Conservation (phyloP, 2,329 filamentous ascomycete species). For the Pseudogymnoascus sp. region DNA sequence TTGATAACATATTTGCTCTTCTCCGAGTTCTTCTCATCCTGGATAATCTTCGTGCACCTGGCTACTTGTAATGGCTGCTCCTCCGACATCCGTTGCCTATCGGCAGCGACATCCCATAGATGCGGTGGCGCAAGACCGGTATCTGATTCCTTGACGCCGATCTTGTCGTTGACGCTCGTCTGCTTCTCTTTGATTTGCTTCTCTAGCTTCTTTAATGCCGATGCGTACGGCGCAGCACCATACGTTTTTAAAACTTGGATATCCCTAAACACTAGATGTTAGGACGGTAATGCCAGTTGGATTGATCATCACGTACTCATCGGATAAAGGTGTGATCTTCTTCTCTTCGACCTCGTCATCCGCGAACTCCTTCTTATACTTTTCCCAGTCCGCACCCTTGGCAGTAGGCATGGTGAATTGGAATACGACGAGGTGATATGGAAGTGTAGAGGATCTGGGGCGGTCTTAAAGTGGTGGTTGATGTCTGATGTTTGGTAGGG, state of each 20-base stretch:
- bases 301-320: conserved; percentile 62
- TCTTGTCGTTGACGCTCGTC: conserved; percentile 97
- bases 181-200: conserved; percentile 99
- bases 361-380: conserved; percentile 93
- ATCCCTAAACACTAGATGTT: conserved; percentile 54
- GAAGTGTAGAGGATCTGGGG: neutral
- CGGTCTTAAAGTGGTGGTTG: conserved; percentile 3
- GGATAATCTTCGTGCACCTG: conserved; percentile 97
- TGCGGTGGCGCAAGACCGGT: conserved; percentile 96
- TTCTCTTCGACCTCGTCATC: conserved; percentile 98
- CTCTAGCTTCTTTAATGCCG: conserved; percentile 91
- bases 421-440: conserved; percentile 30
- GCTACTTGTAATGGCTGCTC: conserved; percentile 97
- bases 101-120: conserved; percentile 96
- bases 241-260: conserved; percentile 99
- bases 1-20: conserved; percentile 99
- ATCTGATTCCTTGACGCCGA: conserved; percentile 94
- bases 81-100: conserved; percentile 96
- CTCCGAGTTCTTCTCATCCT: conserved; percentile 87
- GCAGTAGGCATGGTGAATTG: conserved; percentile 66
- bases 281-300: conserved; percentile 1
- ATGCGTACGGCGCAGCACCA: conserved; percentile 90
- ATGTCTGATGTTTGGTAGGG: conserved; percentile 5
- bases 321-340: conserved; percentile 95
- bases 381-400: conserved; percentile 93